These are phyloP conservation scores for Ophiostoma angusticollis DNA, from an alignment of 2,329 filamentous ascomycete species.

Conservation along the genomic window DNA sequence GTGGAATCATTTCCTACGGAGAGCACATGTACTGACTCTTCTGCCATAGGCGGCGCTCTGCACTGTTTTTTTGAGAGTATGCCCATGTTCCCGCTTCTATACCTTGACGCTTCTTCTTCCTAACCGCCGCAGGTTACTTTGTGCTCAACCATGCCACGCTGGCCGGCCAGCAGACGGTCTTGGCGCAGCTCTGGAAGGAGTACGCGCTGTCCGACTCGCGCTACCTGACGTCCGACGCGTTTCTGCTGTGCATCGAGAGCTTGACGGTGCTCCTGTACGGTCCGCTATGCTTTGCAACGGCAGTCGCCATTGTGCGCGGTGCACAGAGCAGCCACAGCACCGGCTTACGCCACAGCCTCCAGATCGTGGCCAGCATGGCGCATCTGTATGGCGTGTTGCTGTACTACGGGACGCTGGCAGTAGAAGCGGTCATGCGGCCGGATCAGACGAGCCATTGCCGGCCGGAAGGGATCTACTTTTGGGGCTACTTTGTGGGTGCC, in stretches of 20 bases:
- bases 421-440: constrained; percentile 32
- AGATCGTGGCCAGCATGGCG: constrained; percentile 37
- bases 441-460: constrained; percentile 39
- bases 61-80: constrained; percentile 73
- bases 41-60: constrained; percentile 44
- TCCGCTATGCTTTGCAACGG: constrained; percentile 40
- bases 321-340: constrained; percentile 15
- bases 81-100: constrained; percentile 4
- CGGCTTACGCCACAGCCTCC: constrained; percentile 35
- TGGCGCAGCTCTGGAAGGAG: constrained; percentile 87
- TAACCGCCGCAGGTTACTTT: constrained; percentile 47
- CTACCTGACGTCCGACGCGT: constrained; percentile 68
- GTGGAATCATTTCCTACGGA: too few species aligned
- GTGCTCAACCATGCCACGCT: constrained; percentile 55
- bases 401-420: constrained; percentile 46
- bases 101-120: neutral
- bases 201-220: constrained; percentile 78
- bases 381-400: constrained; percentile 50
- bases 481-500: constrained; percentile 49
- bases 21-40: neutral
- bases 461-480: constrained; percentile 48
- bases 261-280: constrained; percentile 59
- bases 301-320: constrained; percentile 29
- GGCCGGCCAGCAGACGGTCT: constrained; percentile 54
- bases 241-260: constrained; percentile 78